phyloP scores from a whole-genome alignment of 306 rosid species.

The Quercus aquifolioides region DNA sequence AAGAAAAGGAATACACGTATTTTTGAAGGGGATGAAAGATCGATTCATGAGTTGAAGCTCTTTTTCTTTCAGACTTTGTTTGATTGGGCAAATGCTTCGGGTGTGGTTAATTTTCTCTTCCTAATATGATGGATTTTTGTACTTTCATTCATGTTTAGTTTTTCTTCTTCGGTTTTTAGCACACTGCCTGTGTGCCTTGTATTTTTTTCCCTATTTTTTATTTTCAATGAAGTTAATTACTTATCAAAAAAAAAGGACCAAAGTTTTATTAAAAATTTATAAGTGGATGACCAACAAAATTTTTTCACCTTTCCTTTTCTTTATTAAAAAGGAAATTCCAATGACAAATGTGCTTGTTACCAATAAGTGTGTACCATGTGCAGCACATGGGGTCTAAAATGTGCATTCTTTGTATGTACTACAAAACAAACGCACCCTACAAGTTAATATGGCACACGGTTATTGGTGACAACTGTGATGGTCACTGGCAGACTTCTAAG shows the following conservation, averaged over 20 bases:
- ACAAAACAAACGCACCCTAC: background rate
- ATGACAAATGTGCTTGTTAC: background rate
- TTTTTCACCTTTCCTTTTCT: background rate
- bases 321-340: background rate
- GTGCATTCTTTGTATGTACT: background rate
- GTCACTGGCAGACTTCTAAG: background rate
- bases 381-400: background rate
- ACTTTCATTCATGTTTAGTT: too few relatives aligned
- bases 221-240: background rate
- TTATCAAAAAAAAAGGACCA: background rate
- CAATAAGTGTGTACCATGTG: background rate
- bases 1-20: too few relatives aligned
- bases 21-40: too few relatives aligned
- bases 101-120: too few relatives aligned
- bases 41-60: too few relatives aligned
- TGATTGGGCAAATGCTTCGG: too few relatives aligned
- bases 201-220: background rate
- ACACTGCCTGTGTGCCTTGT: too few relatives aligned
- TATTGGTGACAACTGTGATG: background rate
- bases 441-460: background rate
- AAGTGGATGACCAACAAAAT: background rate
- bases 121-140: too few relatives aligned
- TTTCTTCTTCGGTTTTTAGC: too few relatives aligned
- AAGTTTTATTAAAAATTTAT: background rate
- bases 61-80: too few relatives aligned